Evolutionary conservation across 768 basidiomycete genomes (phyloP).

Genomic region (Leccinum arenicola): DNA sequence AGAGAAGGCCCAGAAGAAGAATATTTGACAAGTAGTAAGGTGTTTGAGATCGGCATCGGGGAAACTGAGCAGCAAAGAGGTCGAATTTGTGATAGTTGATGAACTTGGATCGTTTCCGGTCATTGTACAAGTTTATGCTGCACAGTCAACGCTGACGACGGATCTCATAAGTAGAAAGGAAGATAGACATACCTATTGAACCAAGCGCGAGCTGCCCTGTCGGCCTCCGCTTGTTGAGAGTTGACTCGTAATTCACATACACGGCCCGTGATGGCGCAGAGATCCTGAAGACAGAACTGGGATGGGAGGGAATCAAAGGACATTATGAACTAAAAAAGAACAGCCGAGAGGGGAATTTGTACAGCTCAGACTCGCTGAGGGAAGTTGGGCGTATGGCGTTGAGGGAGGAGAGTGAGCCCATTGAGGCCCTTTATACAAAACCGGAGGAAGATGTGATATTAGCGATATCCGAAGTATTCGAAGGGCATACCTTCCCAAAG

Average conservation of each 20-base stretch:
- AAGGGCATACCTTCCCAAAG: conserved; percentile 18
- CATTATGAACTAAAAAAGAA: conserved; percentile 25
- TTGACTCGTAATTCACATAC: conserved; percentile 37
- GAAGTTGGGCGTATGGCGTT: conserved; percentile 8
- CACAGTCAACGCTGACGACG: not conserved
- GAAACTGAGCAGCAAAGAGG: conserved; percentile 38
- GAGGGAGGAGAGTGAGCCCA: conserved; percentile 3
- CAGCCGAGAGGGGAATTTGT: conserved; percentile 14
- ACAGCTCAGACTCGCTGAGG: conserved; percentile 29
- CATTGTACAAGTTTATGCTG: conserved; percentile 35
- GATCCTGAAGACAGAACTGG: conserved; percentile 36
- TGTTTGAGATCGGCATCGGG: conserved; percentile 28
- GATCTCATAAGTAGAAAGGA: not conserved
- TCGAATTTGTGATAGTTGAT: conserved; percentile 39
- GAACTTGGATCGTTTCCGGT: conserved; percentile 33
- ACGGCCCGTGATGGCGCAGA: conserved; percentile 34
- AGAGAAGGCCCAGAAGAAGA: conserved; percentile 40
- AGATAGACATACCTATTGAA: conserved; percentile 28
- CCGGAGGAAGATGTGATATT: conserved; percentile 16
- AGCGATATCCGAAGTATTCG: conserved; percentile 21
- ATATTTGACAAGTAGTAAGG: conserved; percentile 35
- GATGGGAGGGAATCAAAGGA: conserved; percentile 31
- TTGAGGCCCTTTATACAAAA: conserved; percentile 29
- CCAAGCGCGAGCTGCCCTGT: conserved; percentile 32
- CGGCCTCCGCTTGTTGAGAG: conserved; percentile 33